A percentile compares a stretch with the other conserved stretches of the same genome.
These are phyloP conservation scores for Chrysoporthe deuterocubensis DNA, from an alignment of 2,329 filamentous ascomycete species.

Conservation along the genomic window DNA sequence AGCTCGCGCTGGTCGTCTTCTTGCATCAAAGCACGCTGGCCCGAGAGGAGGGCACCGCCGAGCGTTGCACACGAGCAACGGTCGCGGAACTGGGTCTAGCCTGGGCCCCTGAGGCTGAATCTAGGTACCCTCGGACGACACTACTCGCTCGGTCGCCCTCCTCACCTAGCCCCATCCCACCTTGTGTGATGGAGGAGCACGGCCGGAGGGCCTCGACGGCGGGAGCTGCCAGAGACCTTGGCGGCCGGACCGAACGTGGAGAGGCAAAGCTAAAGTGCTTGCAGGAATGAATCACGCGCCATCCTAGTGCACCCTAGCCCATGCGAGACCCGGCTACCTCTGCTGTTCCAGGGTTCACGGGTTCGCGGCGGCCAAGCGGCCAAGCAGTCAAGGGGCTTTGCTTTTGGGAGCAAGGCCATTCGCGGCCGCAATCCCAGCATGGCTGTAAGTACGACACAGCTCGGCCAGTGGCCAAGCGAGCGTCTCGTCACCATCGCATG, in stretches of 20 bases:
- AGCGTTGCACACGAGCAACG: constrained; percentile 3
- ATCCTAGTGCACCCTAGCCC: constrained; percentile 5
- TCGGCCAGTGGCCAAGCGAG: background rate
- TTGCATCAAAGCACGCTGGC: background rate
- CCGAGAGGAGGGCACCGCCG: background rate
- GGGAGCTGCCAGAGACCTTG: background rate
- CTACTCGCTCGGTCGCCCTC: background rate
- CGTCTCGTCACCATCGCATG: background rate
- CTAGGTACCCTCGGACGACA: background rate
- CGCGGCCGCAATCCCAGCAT: background rate
- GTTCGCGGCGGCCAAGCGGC: background rate
- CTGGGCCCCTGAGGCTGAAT: background rate
- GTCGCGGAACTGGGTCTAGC: background rate
- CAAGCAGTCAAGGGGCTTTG: background rate
- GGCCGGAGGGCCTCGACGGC: background rate
- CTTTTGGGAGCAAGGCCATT: background rate
- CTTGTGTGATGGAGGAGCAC: background rate
- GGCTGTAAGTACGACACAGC: background rate
- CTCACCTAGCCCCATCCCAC: background rate
- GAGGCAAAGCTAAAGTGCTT: constrained; percentile 11
- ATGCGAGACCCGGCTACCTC: background rate
- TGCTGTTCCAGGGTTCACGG: background rate
- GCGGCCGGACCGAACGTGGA: background rate
- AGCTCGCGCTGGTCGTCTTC: background rate
- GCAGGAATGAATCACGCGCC: constrained; percentile 9